Percentiles rank a stretch among this genome's conserved stretches.
Evolutionary conservation across 805 yeast species (phyloP).

Genomic region (Komagataella kurtzmanii): DNA sequence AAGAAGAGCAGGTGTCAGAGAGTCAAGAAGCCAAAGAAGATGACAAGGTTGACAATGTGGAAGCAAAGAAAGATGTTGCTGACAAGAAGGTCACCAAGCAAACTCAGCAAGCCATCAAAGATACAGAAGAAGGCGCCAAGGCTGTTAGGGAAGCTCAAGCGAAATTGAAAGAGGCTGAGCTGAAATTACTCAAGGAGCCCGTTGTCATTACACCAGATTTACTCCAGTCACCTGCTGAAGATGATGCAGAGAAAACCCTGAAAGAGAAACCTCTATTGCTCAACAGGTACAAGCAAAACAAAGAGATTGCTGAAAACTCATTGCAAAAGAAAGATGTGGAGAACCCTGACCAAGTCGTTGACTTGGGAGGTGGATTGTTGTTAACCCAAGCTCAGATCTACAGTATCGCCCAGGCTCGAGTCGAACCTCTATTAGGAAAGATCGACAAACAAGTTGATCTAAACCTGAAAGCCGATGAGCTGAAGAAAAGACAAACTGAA

Average conservation of each 20-base stretch:
- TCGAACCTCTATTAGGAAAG: slow-evolving; percentile 36
- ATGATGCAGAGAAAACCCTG: slow-evolving; percentile 23
- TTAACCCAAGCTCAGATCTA: slow-evolving; percentile 42
- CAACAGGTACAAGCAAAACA: slow-evolving; percentile 33
- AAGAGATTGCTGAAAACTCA: slow-evolving; percentile 31
- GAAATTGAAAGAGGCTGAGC: slow-evolving; percentile 12
- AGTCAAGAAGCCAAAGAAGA: not conserved
- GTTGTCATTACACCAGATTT: slow-evolving; percentile 15
- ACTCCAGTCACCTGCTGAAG: slow-evolving; percentile 14
- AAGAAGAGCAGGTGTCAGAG: not conserved
- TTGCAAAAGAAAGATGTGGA: slow-evolving; percentile 26
- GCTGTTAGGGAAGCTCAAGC: slow-evolving; percentile 3
- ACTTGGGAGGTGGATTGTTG: slow-evolving; percentile 39
- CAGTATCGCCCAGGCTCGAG: slow-evolving; percentile 40
- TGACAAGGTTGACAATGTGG: not conserved
- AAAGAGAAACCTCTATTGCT: slow-evolving; percentile 35
- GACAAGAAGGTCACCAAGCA: not conserved
- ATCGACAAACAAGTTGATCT: slow-evolving; percentile 36
- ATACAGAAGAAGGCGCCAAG: slow-evolving; percentile 12
- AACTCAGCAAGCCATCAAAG: slow-evolving; percentile 19
- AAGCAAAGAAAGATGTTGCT: slow-evolving; percentile 1
- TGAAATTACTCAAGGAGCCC: slow-evolving; percentile 1
- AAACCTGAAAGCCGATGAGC: slow-evolving; percentile 14
- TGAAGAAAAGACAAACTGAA: slow-evolving; percentile 13
- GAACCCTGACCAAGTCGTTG: slow-evolving; percentile 34